Evolutionary conservation across 805 yeast species (phyloP).

Genomic region (Deakozyma indianensis): DNA sequence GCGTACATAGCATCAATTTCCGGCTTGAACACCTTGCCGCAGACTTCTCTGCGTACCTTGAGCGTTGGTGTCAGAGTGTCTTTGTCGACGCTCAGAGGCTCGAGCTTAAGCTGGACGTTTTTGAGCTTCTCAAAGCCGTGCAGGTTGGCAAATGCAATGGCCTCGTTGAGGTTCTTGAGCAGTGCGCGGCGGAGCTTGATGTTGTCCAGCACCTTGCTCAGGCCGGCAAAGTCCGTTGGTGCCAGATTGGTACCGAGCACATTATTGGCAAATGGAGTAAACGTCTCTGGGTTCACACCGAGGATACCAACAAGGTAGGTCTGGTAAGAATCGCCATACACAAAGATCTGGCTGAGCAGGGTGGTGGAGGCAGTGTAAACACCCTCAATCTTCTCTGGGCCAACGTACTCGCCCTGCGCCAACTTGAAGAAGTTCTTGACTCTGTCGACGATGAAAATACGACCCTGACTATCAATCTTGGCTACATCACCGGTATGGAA

Average conservation of each 20-base stretch:
- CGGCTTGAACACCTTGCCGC: constrained; percentile 28
- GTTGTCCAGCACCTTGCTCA: constrained; percentile 20
- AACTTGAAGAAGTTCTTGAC: constrained; percentile 68
- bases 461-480: constrained; percentile 21
- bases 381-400: constrained; percentile 65
- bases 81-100: constrained; percentile 48
- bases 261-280: constrained; percentile 18
- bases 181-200: constrained; percentile 24
- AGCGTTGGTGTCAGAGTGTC: constrained; percentile 57
- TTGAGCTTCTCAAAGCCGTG: constrained; percentile 54
- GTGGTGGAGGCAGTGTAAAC: constrained; percentile 40
- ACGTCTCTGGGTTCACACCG: constrained; percentile 42
- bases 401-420: constrained; percentile 54
- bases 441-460: constrained; percentile 26
- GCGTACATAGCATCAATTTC: constrained; percentile 31
- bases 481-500: constrained; percentile 23
- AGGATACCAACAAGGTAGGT: constrained; percentile 44
- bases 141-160: constrained; percentile 24
- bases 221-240: constrained; percentile 15
- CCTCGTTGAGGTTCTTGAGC: constrained; percentile 24
- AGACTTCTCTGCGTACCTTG: constrained; percentile 37
- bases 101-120: constrained; percentile 36
- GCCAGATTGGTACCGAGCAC: constrained; percentile 19
- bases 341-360: constrained; percentile 37
- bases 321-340: constrained; percentile 49